phyloP scores from a whole-genome alignment of 2,329 filamentous ascomycete genomes.

The Botrytis aclada region DNA sequence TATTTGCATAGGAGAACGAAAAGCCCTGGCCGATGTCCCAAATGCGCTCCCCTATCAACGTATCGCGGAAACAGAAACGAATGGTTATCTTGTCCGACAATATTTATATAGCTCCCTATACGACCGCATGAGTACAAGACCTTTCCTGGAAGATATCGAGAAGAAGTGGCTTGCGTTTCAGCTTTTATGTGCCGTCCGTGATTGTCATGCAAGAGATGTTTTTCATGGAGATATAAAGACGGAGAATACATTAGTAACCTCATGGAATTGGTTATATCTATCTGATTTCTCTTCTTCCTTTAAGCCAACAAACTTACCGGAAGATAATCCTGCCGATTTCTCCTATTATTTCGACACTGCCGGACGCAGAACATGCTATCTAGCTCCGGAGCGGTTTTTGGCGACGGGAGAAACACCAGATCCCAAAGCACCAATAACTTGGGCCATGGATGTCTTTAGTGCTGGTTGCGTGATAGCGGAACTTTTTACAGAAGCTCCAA shows the following conservation, averaged over 20 bases:
- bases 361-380: constrained; percentile 85
- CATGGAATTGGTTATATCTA: constrained; percentile 98
- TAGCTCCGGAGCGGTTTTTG: constrained; percentile 90
- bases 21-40: constrained; percentile 74
- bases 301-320: constrained; percentile 89
- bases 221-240: constrained; percentile 99
- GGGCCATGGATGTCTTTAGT: constrained; percentile 99
- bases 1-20: constrained; percentile 65
- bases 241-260: constrained; percentile 93
- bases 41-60: constrained; percentile 90
- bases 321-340: constrained; percentile 96
- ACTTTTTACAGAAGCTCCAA: constrained; percentile 88
- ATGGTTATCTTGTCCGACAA: constrained; percentile 90
- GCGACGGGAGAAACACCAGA: constrained; percentile 64
- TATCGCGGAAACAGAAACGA: constrained; percentile 85
- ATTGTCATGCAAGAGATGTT: constrained; percentile 84
- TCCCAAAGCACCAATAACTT: constrained; percentile 63
- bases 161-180: constrained; percentile 99
- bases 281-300: constrained; percentile 96
- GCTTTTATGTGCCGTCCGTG: constrained; percentile 83
- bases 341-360: constrained; percentile 97
- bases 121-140: constrained; percentile 92
- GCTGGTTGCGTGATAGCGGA: constrained; percentile 96
- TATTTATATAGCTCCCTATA: constrained; percentile 96
- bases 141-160: constrained; percentile 94